Evolutionary conservation across 805 yeast genomes (phyloP), one percentile per base, ranked within the genome.

Genomic region (Nakazawaea ambrosiae): DNA sequence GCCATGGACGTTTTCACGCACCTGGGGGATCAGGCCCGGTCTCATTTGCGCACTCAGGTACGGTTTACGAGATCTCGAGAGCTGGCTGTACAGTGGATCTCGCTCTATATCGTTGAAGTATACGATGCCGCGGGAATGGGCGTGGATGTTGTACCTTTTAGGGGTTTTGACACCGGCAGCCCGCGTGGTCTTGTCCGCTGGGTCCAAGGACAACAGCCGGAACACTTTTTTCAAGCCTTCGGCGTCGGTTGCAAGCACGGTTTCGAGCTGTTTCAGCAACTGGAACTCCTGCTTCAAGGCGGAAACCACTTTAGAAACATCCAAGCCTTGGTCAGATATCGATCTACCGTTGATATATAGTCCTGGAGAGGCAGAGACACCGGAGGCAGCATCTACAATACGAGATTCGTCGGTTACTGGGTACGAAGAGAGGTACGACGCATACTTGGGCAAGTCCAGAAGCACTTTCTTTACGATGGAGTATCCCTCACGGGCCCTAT

Each of bases 101-200:
- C 44, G 51, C 46, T 78, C 94, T 5, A 90, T 61, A 54, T 92
- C 83, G 51, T 90, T 92, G 49, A 90, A 67, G 62, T 77, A 88
- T 1, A 82, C 65, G 6, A 88, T 70, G 0, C 65, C 62, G 2
- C 58, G 56, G 4, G 37, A 15, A 18, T 41, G 40, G 1, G 35
- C 38, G 1, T 41, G 22, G n/a, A 48, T 34, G 34, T 58, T 49
- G 27, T 51, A 59, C 33, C 63, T 49, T 16, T 41, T 25, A n/a
- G n/a, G n/a, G n/a, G n/a, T n/a, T n/a, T n/a, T n/a, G n/a, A n/a
- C n/a, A n/a, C n/a, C n/a, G n/a, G n/a, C n/a, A n/a, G n/a, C n/a
- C n/a, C n/a, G n/a, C n/a, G n/a, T n/a, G n/a, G n/a, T n/a, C n/a
- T n/a, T n/a, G n/a, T n/a, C n/a, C n/a, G n/a, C n/a, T n/a, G n/a